Percentiles rank a stretch among this genome's conserved stretches.
Evolutionary conservation across 352 stramenopile species (phyloP).

Genomic region (Globisporangium nagaii): DNA sequence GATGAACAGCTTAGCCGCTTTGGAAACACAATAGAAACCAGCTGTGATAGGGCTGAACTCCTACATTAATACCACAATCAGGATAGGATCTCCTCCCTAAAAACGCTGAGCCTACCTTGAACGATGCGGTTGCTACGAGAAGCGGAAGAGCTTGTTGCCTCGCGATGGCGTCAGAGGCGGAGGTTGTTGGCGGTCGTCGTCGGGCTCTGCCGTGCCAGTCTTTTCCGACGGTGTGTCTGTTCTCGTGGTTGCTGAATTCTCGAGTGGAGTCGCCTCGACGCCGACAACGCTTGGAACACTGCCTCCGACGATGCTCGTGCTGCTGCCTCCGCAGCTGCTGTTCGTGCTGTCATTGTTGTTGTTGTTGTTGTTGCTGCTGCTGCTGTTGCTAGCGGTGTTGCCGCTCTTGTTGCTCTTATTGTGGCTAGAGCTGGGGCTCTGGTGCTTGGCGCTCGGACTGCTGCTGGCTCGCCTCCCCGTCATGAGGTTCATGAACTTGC

Average conservation of each 20-base stretch:
- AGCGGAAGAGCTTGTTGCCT: conserved; percentile 4
- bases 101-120: background rate
- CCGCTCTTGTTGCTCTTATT: conserved; percentile 11
- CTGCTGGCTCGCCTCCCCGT: conserved; percentile 18
- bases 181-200: background rate
- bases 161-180: conserved; percentile 1
- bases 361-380: conserved; percentile 1
- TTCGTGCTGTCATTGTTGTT: conserved; percentile 15
- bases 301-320: conserved; percentile 6
- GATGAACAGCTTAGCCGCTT: too few relatives aligned
- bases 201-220: too few relatives aligned
- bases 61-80: too few relatives aligned
- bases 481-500: conserved; percentile 21
- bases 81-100: too few relatives aligned
- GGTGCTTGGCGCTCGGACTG: conserved; percentile 2
- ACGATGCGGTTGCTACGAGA: background rate
- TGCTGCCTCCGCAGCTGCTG: conserved; percentile 9
- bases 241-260: too few relatives aligned
- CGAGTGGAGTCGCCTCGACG: too few relatives aligned
- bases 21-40: too few relatives aligned
- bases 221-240: too few relatives aligned
- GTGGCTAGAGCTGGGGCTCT: conserved; percentile 15
- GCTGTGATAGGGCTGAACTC: too few relatives aligned
- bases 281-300: background rate
- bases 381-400: conserved; percentile 9